A percentile compares a stretch with the other conserved stretches of the same genome.
Conservation (phyloP, 352 stramenopile species). For the Phytophthora colocasiae region DNA sequence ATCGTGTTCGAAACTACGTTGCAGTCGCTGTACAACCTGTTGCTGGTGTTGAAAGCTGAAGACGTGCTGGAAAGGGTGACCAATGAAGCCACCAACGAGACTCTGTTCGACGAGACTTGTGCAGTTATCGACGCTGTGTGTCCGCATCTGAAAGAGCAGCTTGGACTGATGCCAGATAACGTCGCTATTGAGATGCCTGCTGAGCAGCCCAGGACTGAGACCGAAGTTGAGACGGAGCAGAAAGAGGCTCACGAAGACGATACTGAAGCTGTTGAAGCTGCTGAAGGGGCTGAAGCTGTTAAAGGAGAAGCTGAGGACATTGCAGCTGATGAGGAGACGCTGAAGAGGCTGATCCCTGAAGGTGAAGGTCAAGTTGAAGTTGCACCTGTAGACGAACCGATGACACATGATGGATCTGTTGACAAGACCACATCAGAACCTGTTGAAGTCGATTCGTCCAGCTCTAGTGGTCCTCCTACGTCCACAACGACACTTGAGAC, state of each 20-base stretch:
- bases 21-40: conserved; percentile 87
- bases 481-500: conserved; percentile 45
- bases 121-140: conserved; percentile 77
- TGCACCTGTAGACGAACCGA: conserved; percentile 22
- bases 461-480: neutral
- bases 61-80: conserved; percentile 68
- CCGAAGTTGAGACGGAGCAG: neutral
- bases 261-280: neutral
- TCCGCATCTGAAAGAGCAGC: conserved; percentile 80
- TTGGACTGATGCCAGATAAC: conserved; percentile 60
- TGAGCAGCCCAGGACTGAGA: conserved; percentile 13
- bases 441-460: neutral
- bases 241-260: conserved; percentile 9
- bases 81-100: conserved; percentile 49
- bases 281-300: conserved; percentile 6
- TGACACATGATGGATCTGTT: conserved; percentile 1
- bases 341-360: conserved; percentile 29
- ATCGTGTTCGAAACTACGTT: conserved; percentile 88
- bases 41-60: conserved; percentile 85
- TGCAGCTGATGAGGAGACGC: conserved; percentile 27
- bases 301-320: conserved; percentile 6
- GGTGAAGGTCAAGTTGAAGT: conserved; percentile 27
- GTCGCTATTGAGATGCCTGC: conserved; percentile 25
- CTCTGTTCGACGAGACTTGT: conserved; percentile 74
- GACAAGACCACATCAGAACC: conserved; percentile 14